Percentiles rank a stretch among this genome's conserved stretches.
Evolutionary conservation across 352 stramenopile species (phyloP).

Genomic region (Phytophthora gonapodyides): DNA sequence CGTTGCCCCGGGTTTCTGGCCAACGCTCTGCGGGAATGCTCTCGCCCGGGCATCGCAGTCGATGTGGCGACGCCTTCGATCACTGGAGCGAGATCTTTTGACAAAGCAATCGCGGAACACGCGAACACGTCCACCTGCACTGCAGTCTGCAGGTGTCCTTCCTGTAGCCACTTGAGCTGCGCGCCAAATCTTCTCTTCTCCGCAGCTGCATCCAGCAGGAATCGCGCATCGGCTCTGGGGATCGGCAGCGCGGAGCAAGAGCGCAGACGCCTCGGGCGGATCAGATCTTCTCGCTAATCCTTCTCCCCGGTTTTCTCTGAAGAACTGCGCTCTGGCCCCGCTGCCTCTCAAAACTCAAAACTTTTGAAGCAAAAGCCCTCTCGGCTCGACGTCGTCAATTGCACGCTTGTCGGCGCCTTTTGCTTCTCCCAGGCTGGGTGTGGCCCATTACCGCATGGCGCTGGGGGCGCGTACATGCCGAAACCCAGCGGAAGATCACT

Average conservation of each 20-base stretch:
- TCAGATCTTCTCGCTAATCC: constrained; percentile 31
- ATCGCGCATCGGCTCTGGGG: background rate
- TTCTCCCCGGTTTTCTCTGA: constrained; percentile 22
- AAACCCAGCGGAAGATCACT: constrained; percentile 21
- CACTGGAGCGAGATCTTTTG: constrained; percentile 24
- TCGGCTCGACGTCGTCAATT: constrained; percentile 18
- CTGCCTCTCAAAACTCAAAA: constrained; percentile 25
- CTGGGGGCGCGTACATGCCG: constrained; percentile 10
- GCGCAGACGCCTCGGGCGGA: constrained; percentile 13
- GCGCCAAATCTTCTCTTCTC: constrained; percentile 37
- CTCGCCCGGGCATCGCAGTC: constrained; percentile 7
- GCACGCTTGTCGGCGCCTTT: constrained; percentile 18
- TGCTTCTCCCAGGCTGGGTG: constrained; percentile 22
- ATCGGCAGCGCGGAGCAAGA: constrained; percentile 28
- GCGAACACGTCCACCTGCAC: constrained; percentile 7
- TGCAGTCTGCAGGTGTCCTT: background rate
- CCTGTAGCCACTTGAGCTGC: constrained; percentile 20
- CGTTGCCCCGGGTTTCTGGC: constrained; percentile 8
- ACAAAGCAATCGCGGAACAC: constrained; percentile 34
- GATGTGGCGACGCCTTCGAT: constrained; percentile 31
- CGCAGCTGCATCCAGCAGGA: constrained; percentile 27
- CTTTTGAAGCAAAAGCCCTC: constrained; percentile 9
- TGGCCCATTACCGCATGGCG: background rate
- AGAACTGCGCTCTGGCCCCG: constrained; percentile 19
- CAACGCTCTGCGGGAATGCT: constrained; percentile 16